Percentiles rank a stretch among this genome's conserved stretches.
Conservation (phyloP, 2,329 filamentous ascomycete species). For the Trichoderma breve region DNA sequence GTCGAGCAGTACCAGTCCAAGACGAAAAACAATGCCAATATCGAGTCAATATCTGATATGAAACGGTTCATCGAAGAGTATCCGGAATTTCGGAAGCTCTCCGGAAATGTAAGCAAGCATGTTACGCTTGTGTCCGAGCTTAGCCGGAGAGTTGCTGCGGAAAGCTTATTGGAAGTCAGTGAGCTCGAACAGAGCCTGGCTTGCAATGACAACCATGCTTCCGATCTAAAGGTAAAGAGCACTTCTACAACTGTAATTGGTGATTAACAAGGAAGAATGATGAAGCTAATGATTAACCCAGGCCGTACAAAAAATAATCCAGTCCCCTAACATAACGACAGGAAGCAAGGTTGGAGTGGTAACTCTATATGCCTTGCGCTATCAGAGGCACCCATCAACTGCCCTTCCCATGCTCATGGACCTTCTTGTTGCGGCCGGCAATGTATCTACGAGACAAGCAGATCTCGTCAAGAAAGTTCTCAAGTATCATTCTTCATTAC, state of each 20-base stretch:
- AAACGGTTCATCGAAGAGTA: constrained; percentile 99
- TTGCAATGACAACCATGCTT: constrained; percentile 91
- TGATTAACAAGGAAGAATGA: neutral
- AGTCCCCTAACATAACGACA: constrained; percentile 70
- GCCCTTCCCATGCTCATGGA: constrained; percentile 82
- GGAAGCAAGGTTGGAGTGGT: constrained; percentile 88
- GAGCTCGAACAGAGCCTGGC: constrained; percentile 95
- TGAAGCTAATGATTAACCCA: constrained; percentile 38
- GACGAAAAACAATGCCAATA: constrained; percentile 93
- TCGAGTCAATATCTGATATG: constrained; percentile 98
- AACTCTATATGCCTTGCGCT: constrained; percentile 90
- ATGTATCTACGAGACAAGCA: constrained; percentile 71
- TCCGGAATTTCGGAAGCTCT: constrained; percentile 94
- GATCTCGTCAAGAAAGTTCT: constrained; percentile 80
- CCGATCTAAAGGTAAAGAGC: constrained; percentile 74
- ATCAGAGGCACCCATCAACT: constrained; percentile 82
- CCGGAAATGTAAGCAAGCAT: constrained; percentile 97
- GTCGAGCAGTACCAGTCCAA: constrained; percentile 98
- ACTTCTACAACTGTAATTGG: neutral
- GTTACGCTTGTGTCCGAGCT: constrained; percentile 94
- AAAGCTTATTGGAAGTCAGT: constrained; percentile 90
- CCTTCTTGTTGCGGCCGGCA: constrained; percentile 79
- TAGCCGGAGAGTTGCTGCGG: constrained; percentile 79
- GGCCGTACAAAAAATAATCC: constrained; percentile 83
- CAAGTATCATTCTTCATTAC: constrained; percentile 81